Base-by-base conservation (phyloP, 2,329 filamentous ascomycete species). In the Metarhizium rileyi region DNA sequence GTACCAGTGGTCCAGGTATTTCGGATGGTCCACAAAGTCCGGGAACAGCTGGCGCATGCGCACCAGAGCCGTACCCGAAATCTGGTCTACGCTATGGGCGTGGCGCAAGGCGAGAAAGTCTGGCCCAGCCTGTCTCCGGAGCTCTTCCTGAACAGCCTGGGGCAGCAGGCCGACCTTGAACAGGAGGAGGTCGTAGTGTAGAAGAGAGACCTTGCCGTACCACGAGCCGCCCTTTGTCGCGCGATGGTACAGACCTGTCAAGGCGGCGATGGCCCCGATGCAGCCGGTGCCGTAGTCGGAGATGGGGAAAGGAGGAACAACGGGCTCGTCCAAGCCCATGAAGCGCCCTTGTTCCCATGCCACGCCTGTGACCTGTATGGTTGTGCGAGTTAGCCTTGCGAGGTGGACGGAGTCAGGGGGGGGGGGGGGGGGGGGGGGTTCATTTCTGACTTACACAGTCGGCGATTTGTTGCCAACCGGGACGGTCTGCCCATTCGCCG, bases 391-490 rank as follows among this genome's bases (percentile, higher is more conserved):
- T 48, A 14, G 16, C 8, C 10, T 35, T 35, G 41, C 28, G 14
- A 16, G n/a, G 14, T 2, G 33, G 22, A 35, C 3, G 7, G 8
- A 14, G 43, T 25, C 6, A 7, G 7, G 14, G 3, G 27, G 8
- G 20, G 10, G 7, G 20, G 27, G 5, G 27, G 5, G 10, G 58
- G n/a, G n/a, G 64, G 53, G 35, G 10, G n/a, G 14, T 16, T 33
- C 22, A 28, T 7, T 16, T 4, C 7, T 7, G 38, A 47, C 50
- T 27, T 56, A 70, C 81, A 43, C 66, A 83, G 60, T 87, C 84
- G 16, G 82, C 82, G 55, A 86, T 86, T 56, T 85, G 82, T 59
- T 86, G 84, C 84, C 84, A 87, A 6, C 84, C 84, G 5, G 81
- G 77, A 3, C 83, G 72, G 7, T 68, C 65, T 1, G 77, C 74